A percentile compares a stretch with the other conserved stretches of the same genome.
Evolutionary conservation across 108 stramenopile species (phyloP).

Genomic region (Cyclotella cryptica): DNA sequence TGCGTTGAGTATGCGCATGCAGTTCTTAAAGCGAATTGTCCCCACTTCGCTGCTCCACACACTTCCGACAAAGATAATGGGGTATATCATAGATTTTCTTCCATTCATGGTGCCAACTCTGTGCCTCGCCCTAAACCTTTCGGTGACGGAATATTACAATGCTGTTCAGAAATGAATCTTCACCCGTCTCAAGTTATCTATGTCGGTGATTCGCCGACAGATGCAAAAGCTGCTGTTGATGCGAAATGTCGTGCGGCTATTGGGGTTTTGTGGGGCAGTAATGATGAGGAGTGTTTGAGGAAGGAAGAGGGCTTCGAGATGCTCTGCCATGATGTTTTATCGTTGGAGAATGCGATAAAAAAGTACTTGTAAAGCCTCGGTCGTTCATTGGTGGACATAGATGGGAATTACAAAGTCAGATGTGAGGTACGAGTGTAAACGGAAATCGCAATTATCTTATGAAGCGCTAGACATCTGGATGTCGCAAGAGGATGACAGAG

Average conservation of each 20-base stretch:
- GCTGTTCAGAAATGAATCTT: slow-evolving; percentile 74
- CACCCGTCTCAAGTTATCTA: slow-evolving; percentile 70
- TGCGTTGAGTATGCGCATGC: slow-evolving; percentile 87
- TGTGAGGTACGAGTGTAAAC: neutral
- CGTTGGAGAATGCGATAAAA: slow-evolving; percentile 50
- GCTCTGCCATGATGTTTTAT: slow-evolving; percentile 61
- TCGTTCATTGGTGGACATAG: neutral
- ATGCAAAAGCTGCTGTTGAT: slow-evolving; percentile 72
- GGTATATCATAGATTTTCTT: slow-evolving; percentile 63
- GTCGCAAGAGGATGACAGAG: too few species aligned
- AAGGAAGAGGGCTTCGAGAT: slow-evolving; percentile 65
- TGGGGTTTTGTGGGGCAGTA: slow-evolving; percentile 84
- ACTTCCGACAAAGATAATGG: slow-evolving; percentile 6
- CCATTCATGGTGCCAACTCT: slow-evolving; percentile 82
- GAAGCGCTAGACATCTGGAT: neutral
- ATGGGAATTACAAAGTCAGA: neutral
- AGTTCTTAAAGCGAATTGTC: slow-evolving; percentile 72
- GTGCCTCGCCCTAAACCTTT: slow-evolving; percentile 81
- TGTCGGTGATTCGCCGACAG: slow-evolving; percentile 83
- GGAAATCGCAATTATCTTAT: neutral
- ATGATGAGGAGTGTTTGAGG: slow-evolving; percentile 62
- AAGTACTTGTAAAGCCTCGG: slow-evolving; percentile 29
- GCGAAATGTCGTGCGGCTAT: slow-evolving; percentile 73
- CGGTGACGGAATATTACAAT: slow-evolving; percentile 71
- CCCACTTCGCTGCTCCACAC: slow-evolving; percentile 14